Evolutionary conservation across 73 alveolate species (phyloP), one percentile per base, ranked within the genome.

Genomic region (Breviolum minutum): DNA sequence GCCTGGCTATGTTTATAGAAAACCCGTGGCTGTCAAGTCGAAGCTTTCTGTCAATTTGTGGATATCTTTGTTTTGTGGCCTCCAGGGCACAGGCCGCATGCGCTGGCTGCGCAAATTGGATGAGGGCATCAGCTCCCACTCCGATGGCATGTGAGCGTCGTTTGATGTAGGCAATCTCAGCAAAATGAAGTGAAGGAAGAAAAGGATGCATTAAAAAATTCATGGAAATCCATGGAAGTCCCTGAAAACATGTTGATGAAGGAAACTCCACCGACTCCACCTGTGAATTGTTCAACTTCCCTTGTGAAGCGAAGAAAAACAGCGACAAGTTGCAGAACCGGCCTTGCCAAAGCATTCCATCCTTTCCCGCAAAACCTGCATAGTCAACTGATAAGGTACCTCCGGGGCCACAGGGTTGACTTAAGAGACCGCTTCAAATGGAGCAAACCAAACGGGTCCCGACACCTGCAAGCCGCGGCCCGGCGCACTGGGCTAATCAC

Each of bases 21-120:
- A 17, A 17, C 77, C 4, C 24, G 6, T 22, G 24, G 77, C 77
- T 17, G 24, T 68, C 17, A 68, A 22, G 8, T 68, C 77, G 24
- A 66, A 66, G 17, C 71, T 19, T 6, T 9, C 27, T 5, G 29
- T 10, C 32, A 40, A 9, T n/a, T 20, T 8, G 64, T n/a, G 11
- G 63, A 27, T 12, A 8, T n/a, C 24, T n/a, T 27, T 7, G 61
- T 54, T 7, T 63, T 48, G 14, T 62, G 6, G 27, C 97, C 97
- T 92, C 97, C 73, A 92, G 89, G 11, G 97, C 97, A 54, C 16
- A 69, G 71, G 64, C 83, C 20, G 97, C 97, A 61, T 92, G 97
- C 71, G 97, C 97, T 48, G 97, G 97, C 97, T 92, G 97, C 30
- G 68, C 97, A 24, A 92, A 92, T 29, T 92, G 97, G 97, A 92